Conservation (phyloP, 805 yeast species). For the Metschnikowia baotianmanensis region DNA sequence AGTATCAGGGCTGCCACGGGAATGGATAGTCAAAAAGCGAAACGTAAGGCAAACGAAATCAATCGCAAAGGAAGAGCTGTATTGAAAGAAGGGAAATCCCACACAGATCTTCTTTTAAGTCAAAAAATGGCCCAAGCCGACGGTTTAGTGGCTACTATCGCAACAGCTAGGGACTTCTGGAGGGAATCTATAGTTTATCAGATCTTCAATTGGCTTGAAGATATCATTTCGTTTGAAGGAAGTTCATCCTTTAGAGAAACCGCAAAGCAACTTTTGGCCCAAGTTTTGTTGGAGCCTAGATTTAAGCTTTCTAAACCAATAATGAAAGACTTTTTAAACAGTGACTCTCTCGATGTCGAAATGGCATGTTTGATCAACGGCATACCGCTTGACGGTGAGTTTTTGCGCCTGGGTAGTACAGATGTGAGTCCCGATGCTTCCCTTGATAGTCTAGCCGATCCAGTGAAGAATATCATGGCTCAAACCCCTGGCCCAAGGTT, state of each 20-base stretch:
- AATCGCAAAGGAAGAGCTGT: constrained; percentile 51
- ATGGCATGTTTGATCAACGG: constrained; percentile 33
- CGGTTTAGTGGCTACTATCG: constrained; percentile 57
- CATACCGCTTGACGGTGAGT: constrained; percentile 26
- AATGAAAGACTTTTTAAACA: constrained; percentile 24
- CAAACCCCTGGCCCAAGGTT: constrained; percentile 12
- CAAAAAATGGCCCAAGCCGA: constrained; percentile 41
- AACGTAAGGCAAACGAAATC: constrained; percentile 41
- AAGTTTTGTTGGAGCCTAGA: constrained; percentile 38
- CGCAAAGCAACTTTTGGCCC: constrained; percentile 43
- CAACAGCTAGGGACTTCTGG: constrained; percentile 48
- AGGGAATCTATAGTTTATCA: constrained; percentile 47
- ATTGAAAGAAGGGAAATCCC: constrained; percentile 32
- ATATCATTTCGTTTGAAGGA: constrained; percentile 29
- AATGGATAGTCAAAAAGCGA: constrained; percentile 26
- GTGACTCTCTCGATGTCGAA: constrained; percentile 13
- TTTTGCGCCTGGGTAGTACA: constrained; percentile 25
- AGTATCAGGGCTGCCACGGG: constrained; percentile 42
- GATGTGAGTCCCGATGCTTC: constrained; percentile 14
- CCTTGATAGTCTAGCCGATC: constrained; percentile 1
- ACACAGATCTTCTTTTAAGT: constrained; percentile 27
- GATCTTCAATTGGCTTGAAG: constrained; percentile 52
- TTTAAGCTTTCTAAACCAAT: constrained; percentile 32
- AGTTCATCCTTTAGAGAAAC: constrained; percentile 24
- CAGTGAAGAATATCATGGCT: constrained; percentile 1